These are phyloP conservation scores for Clonostachys rhizophaga DNA, from an alignment of 2,329 filamentous ascomycete genomes.

Conservation along the genomic window DNA sequence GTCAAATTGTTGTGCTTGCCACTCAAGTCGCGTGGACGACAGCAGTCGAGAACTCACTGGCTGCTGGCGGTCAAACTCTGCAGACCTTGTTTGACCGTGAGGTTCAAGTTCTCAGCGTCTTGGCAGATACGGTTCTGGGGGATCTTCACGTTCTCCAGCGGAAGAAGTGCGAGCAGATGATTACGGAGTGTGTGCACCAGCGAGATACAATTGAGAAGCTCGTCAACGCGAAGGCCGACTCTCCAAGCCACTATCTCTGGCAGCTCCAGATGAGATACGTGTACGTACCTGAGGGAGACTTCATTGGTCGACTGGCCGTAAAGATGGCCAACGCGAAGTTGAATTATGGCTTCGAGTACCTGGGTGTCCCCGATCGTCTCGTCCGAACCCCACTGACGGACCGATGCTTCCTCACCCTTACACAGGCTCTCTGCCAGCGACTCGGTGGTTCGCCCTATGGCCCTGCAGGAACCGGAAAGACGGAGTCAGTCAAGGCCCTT, in stretches of 20 bases:
- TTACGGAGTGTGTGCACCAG: slow-evolving; percentile 98
- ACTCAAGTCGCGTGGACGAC: slow-evolving; percentile 94
- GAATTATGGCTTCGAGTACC: slow-evolving; percentile 96
- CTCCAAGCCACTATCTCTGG: slow-evolving; percentile 83
- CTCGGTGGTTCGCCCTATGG: slow-evolving; percentile 96
- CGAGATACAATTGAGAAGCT: slow-evolving; percentile 90
- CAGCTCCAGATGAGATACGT: slow-evolving; percentile 96
- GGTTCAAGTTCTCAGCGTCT: slow-evolving; percentile 76
- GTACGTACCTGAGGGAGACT: slow-evolving; percentile 77
- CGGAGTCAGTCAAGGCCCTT: slow-evolving; percentile 96
- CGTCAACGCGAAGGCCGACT: slow-evolving; percentile 67
- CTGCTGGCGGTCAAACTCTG: slow-evolving; percentile 65
- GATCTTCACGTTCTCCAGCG: slow-evolving; percentile 82
- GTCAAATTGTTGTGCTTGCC: slow-evolving; percentile 91
- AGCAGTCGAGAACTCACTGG: slow-evolving; percentile 73
- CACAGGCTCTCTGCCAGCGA: slow-evolving; percentile 89
- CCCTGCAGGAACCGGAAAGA: slow-evolving; percentile 96
- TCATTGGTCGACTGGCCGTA: slow-evolving; percentile 76
- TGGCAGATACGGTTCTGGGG: slow-evolving; percentile 84
- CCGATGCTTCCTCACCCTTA: slow-evolving; percentile 95
- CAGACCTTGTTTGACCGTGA: slow-evolving; percentile 73
- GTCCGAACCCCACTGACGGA: slow-evolving; percentile 96
- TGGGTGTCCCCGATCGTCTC: slow-evolving; percentile 92
- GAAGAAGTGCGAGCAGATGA: slow-evolving; percentile 97
- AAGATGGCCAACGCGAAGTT: slow-evolving; percentile 96